Conservation (phyloP, 2,329 filamentous ascomycete species). For the Metarhizium rileyi region DNA sequence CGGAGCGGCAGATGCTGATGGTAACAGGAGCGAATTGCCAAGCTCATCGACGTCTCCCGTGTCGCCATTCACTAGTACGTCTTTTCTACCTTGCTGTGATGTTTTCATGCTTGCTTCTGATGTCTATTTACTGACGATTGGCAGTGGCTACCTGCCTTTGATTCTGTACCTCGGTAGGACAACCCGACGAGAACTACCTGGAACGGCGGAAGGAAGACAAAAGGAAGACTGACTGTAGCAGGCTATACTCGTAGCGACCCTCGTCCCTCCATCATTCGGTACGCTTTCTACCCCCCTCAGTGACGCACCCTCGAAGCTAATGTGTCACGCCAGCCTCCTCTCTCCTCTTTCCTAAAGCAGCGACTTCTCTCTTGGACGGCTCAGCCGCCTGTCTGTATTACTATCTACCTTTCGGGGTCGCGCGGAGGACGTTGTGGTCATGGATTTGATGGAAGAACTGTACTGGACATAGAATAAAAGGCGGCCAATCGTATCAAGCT, state of each 20-base stretch:
- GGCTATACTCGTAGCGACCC: conserved; percentile 93
- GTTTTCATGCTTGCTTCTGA: background rate
- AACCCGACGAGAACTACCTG: conserved; percentile 16
- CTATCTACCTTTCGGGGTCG: background rate
- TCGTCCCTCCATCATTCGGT: conserved; percentile 61
- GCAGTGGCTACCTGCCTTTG: conserved; percentile 86
- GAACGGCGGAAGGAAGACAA: background rate
- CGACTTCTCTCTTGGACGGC: background rate
- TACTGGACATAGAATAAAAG: too few species aligned
- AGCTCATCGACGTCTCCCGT: conserved; percentile 89
- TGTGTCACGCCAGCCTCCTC: conserved; percentile 38
- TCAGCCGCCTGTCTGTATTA: background rate
- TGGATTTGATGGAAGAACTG: too few species aligned
- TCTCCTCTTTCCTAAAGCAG: conserved; percentile 51
- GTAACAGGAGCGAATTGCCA: conserved; percentile 85
- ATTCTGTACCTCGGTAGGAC: conserved; percentile 86
- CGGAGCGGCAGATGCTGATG: background rate
- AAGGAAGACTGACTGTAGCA: conserved; percentile 28
- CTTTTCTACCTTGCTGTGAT: background rate
- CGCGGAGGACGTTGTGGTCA: background rate
- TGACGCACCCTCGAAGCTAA: conserved; percentile 12
- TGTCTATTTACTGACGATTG: conserved; percentile 23
- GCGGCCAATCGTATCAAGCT: too few species aligned
- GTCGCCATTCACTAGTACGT: conserved; percentile 92
- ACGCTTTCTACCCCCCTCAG: conserved; percentile 13